These are phyloP conservation scores for Gentiana macrophylla DNA, from an alignment of 257 asterid species.

Conservation along the genomic window DNA sequence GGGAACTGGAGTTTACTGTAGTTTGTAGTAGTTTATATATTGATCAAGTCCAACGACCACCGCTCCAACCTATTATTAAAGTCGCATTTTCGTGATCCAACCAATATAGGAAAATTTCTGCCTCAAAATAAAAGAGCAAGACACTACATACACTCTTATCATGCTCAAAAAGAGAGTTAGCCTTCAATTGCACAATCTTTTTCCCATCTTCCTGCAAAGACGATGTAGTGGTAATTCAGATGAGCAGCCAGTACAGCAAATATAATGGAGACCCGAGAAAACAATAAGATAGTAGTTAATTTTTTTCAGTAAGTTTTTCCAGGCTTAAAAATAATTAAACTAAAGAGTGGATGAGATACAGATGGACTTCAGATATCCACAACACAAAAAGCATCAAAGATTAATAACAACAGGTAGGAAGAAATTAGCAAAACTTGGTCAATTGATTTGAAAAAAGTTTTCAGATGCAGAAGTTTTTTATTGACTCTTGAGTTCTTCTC, in stretches of 20 bases:
- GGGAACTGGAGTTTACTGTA: conserved; percentile 55
- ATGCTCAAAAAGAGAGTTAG: conserved; percentile 53
- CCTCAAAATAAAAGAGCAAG: conserved; percentile 8
- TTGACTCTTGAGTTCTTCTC: no score
- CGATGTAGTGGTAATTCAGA: not conserved
- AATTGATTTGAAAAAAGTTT: no score
- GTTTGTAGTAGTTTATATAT: conserved; percentile 70
- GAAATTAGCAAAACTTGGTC: no score
- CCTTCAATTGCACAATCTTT: conserved; percentile 47
- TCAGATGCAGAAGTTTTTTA: no score
- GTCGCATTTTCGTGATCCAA: conserved; percentile 12
- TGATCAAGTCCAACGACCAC: conserved; percentile 90
- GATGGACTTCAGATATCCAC: no score
- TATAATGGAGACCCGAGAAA: not conserved
- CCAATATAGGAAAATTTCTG: conserved; percentile 1
- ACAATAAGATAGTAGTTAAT: not conserved
- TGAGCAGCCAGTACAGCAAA: not conserved
- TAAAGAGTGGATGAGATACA: no score
- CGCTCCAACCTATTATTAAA: conserved; percentile 78
- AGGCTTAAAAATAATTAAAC: no score
- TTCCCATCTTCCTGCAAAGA: conserved; percentile 70
- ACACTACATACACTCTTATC: conserved; percentile 53
- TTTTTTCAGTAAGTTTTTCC: no score
- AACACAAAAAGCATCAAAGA: no score
- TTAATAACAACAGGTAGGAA: no score